Evolutionary conservation across 345 rosid species (phyloP), one percentile per base, ranked within the genome.

Genomic region (Salix brachista): DNA sequence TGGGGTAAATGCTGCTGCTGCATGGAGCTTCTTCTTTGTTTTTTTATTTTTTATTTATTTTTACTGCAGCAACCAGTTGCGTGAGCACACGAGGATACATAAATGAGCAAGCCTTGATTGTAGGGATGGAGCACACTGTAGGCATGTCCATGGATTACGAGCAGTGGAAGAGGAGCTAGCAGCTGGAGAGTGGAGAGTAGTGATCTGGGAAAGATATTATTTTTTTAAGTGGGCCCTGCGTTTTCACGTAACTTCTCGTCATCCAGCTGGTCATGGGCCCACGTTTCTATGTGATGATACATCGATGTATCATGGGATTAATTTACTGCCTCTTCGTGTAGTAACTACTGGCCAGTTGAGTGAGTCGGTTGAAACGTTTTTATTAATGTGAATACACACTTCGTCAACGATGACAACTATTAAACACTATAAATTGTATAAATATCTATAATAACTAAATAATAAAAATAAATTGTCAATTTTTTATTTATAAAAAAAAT

Each of bases 1-100:
- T 2, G 92, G 73, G 91, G 90, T 90, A 90, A 90, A 91, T 91
- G 92, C 91, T 70, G 92, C 91, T 70, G 44, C 44, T 41, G 44
- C 25, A 8, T 37, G 69, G 28, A 65, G 44, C 37, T 34, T 34
- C 37, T 34, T 34, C 37, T 34, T 34, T 34, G 37, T 34, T 34
- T 5, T 34, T 32, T 32, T 30, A 2, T 30, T 30, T 1, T 28
- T 41, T 41, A 2, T 73, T 28, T 81, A 82, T 77, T 75, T 82
- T 78, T 18, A 78, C 81, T 19, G 83, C 78, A 72, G 80, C 83
- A 84, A 78, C 83, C 88, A 79, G 86, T 77, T 86, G 88, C 91
- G 95, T 91, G 95, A 91, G 65, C 75, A 77, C 88, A 87, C 84
- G 80, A 82, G 84, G 79, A 72, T 69, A 30, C 81, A 81, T 84